Conservation (phyloP, 768 basidiomycete species). For the Phylloporus arenicola region DNA sequence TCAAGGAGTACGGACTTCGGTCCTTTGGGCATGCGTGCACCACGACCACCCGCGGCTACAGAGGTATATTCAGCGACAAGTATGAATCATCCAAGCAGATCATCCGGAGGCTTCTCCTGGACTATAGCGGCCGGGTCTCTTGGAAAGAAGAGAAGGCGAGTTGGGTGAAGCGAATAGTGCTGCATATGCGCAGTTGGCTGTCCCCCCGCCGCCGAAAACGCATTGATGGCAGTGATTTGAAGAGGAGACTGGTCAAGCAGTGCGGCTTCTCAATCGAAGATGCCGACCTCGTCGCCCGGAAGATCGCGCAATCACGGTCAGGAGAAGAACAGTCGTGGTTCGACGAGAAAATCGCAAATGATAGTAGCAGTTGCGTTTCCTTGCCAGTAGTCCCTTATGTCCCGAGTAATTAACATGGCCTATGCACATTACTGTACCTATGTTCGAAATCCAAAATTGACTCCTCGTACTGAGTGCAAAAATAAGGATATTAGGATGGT, state of each 20-base stretch:
- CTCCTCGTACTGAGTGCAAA: not conserved
- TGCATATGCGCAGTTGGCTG: conserved; percentile 25
- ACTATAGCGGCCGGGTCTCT: conserved; percentile 8
- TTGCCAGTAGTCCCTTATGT: conserved; percentile 10
- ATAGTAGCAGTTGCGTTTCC: conserved; percentile 8
- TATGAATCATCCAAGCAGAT: conserved; percentile 30
- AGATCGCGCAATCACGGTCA: conserved; percentile 14
- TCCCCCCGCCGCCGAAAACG: conserved; percentile 10
- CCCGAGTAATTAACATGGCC: not conserved
- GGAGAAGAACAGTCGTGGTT: conserved; percentile 17
- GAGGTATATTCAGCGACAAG: conserved; percentile 20
- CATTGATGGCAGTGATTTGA: conserved; percentile 11
- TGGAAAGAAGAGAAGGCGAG: conserved; percentile 24
- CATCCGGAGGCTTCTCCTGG: conserved; percentile 17
- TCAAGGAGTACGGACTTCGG: conserved; percentile 30
- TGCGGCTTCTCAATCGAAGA: conserved; percentile 22
- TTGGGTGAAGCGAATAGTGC: conserved; percentile 22
- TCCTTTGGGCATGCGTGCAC: conserved; percentile 38
- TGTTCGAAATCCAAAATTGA: not conserved
- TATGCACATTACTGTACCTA: not conserved
- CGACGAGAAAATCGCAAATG: conserved; percentile 11
- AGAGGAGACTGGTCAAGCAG: conserved; percentile 18
- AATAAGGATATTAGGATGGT: not conserved
- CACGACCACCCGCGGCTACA: conserved; percentile 30
- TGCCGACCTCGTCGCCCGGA: conserved; percentile 14